Evolutionary conservation across 2,329 filamentous ascomycete genomes (phyloP).

Genomic region (Sporothrix dimorphospora): DNA sequence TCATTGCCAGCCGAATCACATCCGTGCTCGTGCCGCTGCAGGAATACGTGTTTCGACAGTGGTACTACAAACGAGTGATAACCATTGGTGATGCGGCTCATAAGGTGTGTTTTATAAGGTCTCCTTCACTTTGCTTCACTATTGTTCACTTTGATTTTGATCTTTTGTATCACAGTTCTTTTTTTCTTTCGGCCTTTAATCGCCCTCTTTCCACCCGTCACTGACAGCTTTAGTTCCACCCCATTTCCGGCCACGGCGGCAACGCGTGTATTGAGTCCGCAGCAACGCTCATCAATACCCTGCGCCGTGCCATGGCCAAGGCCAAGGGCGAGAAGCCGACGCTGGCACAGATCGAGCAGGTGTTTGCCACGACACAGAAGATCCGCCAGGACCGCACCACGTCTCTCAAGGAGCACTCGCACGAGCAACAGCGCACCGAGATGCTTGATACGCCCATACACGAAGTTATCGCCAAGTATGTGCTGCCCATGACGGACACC

Average conservation of each 20-base stretch:
- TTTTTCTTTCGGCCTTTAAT: too few relatives aligned
- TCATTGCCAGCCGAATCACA: constrained; percentile 29
- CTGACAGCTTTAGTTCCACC: constrained; percentile 33
- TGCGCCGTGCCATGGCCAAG: constrained; percentile 22
- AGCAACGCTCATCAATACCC: constrained; percentile 34
- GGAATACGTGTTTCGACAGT: constrained; percentile 42
- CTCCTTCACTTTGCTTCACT: not conserved
- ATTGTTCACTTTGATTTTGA: not conserved
- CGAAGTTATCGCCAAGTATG: not conserved
- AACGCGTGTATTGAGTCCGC: constrained; percentile 38
- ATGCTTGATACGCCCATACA: constrained; percentile 26
- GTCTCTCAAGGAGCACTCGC: constrained; percentile 25
- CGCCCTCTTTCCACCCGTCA: too few relatives aligned
- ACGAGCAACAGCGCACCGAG: constrained; percentile 32
- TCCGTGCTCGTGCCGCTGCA: constrained; percentile 42
- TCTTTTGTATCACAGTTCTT: too few relatives aligned
- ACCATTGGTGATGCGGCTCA: constrained; percentile 42
- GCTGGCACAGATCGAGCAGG: constrained; percentile 20
- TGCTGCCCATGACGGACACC: constrained; percentile 12
- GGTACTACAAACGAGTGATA: constrained; percentile 41
- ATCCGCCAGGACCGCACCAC: constrained; percentile 10
- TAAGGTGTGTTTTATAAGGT: constrained; percentile 36
- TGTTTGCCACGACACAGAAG: constrained; percentile 27
- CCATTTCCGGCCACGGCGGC: constrained; percentile 37
- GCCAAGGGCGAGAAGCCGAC: constrained; percentile 15